Evolutionary conservation across 345 rosid species (phyloP).

Genomic region (Sonneratia alba): DNA sequence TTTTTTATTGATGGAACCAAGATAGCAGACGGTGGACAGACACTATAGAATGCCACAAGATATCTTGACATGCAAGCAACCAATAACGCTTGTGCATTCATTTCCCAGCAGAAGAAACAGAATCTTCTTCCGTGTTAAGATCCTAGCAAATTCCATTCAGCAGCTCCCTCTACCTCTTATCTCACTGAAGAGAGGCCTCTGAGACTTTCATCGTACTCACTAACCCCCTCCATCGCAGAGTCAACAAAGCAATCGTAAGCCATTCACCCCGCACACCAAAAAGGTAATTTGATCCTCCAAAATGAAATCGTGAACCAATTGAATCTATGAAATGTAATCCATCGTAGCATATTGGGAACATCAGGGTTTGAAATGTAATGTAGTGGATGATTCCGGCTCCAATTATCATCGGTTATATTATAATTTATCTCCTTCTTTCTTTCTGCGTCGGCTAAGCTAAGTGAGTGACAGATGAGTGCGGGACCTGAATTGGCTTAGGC

Average conservation of each 20-base stretch:
- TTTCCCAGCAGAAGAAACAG: not conserved
- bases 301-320: not conserved
- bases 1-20: not conserved
- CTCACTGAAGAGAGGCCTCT: not conserved
- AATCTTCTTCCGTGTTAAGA: not conserved
- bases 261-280: not conserved
- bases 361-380: not conserved
- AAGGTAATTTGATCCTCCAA: not conserved
- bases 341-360: not conserved
- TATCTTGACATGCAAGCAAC: not conserved
- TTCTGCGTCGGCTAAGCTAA: not conserved
- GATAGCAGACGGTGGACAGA: not conserved
- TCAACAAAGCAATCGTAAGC: too few species aligned
- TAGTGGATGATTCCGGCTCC: not conserved
- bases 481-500: slow-evolving; percentile 74
- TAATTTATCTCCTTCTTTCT: not conserved
- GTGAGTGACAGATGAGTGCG: not conserved
- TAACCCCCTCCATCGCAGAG: too few species aligned
- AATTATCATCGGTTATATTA: not conserved
- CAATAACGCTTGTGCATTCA: not conserved
- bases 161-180: too few species aligned
- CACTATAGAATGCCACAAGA: not conserved
- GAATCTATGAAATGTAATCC: not conserved
- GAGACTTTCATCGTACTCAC: not conserved
- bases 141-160: too few species aligned